Conservation (phyloP, 139 green algal genomes). For the Pleodorina starrii region DNA sequence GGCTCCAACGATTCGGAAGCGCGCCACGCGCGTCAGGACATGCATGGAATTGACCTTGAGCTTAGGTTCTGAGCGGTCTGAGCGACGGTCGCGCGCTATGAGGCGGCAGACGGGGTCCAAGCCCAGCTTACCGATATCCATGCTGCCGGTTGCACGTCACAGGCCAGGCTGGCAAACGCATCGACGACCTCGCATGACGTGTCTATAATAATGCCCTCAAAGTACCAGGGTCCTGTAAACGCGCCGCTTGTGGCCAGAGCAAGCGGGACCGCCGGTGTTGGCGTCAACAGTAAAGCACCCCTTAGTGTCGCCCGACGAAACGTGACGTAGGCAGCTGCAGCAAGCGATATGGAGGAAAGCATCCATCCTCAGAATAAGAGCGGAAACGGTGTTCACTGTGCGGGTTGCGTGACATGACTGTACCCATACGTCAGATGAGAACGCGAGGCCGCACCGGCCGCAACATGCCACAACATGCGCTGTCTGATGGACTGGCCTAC, state of each 20-base stretch:
- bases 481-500: no score
- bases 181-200: not conserved
- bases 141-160: not conserved
- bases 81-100: no score
- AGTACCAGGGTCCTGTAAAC: not conserved
- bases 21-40: no score
- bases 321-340: not conserved
- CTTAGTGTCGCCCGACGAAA: not conserved
- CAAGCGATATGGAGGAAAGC: not conserved
- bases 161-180: not conserved
- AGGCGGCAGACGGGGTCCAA: no score
- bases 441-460: no score
- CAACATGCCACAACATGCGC: no score
- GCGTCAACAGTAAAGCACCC: not conserved
- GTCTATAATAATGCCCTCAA: not conserved
- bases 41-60: no score
- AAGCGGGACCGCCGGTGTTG: not conserved
- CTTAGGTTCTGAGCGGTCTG: no score
- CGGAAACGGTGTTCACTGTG: not conserved
- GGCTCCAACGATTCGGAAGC: no score
- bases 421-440: no score
- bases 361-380: not conserved
- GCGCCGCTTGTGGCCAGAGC: not conserved
- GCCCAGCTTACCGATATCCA: constrained; percentile 17
- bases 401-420: constrained; percentile 4